Conservation (phyloP, 2,329 filamentous ascomycete genomes). For the Amphichorda felina region DNA sequence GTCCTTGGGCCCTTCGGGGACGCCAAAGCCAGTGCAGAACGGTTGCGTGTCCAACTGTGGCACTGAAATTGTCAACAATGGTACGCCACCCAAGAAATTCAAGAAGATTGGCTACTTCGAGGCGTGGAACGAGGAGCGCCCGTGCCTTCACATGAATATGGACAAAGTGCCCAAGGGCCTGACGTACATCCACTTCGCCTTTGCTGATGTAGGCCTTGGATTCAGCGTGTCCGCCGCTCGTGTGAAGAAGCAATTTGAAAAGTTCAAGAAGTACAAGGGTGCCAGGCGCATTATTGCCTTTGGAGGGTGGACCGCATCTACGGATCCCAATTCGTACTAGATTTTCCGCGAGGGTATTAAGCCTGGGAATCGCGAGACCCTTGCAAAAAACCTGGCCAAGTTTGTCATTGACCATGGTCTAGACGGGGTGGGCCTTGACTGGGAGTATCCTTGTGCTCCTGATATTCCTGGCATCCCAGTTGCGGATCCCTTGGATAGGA, state of each 20-base stretch:
- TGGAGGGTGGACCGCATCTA: conserved; percentile 21
- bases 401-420: conserved; percentile 2
- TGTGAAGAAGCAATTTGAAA: conserved; percentile 1
- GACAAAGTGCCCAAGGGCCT: no score
- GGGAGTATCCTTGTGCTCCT: conserved; percentile 5
- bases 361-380: no score
- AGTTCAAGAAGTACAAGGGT: conserved; percentile 2
- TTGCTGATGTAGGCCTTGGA: not conserved
- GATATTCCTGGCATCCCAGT: conserved; percentile 13
- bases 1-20: conserved; percentile 15
- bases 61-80: conserved; percentile 16
- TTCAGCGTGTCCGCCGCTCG: not conserved
- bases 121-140: conserved; percentile 14
- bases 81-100: conserved; percentile 12
- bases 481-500: conserved; percentile 10
- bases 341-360: no score
- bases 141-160: conserved; percentile 19
- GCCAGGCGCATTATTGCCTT: conserved; percentile 19
- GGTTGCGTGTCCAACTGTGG: conserved; percentile 20
- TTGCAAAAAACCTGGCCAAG: no score
- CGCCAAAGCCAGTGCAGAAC: conserved; percentile 9
- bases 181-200: not conserved
- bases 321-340: conserved; percentile 3
- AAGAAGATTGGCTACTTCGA: conserved; percentile 20
- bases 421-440: conserved; percentile 8